These are phyloP conservation scores for Mycena citricolor DNA, from an alignment of 1,284 basidiomycete genomes.

Conservation along the genomic window DNA sequence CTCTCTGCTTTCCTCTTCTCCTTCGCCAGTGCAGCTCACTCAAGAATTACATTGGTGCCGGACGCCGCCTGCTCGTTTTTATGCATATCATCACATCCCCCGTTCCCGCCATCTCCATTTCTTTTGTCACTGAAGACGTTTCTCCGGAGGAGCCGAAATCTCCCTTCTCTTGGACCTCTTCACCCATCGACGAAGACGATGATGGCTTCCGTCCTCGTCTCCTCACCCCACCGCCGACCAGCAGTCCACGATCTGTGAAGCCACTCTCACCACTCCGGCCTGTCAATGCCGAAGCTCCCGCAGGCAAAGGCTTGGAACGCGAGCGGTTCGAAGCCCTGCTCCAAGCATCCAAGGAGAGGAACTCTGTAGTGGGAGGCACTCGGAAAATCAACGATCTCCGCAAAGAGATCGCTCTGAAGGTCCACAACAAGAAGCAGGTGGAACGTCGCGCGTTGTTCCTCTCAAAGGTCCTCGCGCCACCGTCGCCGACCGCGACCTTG, in stretches of 20 bases:
- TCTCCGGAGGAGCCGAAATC: slow-evolving; percentile 55
- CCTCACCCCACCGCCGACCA: slow-evolving; percentile 57
- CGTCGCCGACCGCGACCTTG: slow-evolving; percentile 55
- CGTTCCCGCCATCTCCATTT: slow-evolving; percentile 68
- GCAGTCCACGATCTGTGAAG: slow-evolving; percentile 36
- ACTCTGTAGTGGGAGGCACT: slow-evolving; percentile 39
- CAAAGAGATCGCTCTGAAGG: slow-evolving; percentile 71
- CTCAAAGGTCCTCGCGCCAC: slow-evolving; percentile 66
- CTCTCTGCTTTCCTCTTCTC: slow-evolving; percentile 17
- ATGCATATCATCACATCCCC: slow-evolving; percentile 48
- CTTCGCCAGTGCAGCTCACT: slow-evolving; percentile 23
- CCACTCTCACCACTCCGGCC: slow-evolving; percentile 55
- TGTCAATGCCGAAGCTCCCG: slow-evolving; percentile 32
- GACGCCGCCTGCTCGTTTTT: slow-evolving; percentile 30
- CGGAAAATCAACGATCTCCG: slow-evolving; percentile 60
- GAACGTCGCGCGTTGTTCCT: slow-evolving; percentile 74
- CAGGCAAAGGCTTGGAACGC: slow-evolving; percentile 56
- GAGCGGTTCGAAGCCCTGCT: slow-evolving; percentile 65
- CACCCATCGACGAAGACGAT: slow-evolving; percentile 34
- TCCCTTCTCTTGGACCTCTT: slow-evolving; percentile 45
- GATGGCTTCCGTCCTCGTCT: slow-evolving; percentile 55
- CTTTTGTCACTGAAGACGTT: slow-evolving; percentile 57
- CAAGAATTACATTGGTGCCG: slow-evolving; percentile 34
- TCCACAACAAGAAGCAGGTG: slow-evolving; percentile 73
- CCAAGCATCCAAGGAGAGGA: slow-evolving; percentile 55